Evolutionary conservation across 129 eudicot genomes (phyloP), one percentile per base, ranked within the genome.

Genomic region (Mikania micrantha): DNA sequence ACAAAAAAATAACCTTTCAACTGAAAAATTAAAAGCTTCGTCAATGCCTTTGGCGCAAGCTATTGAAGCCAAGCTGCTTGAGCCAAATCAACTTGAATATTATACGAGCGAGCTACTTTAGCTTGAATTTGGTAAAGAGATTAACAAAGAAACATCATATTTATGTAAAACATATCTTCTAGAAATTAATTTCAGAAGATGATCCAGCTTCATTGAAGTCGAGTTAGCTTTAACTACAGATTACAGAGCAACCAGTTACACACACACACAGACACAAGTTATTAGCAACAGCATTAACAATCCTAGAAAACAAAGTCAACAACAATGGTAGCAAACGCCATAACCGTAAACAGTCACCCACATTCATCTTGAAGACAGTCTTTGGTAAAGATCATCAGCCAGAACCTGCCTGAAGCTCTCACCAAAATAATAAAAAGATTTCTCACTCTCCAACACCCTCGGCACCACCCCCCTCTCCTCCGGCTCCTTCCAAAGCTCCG

Each of bases 301-400:
- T 50, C 58, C 58, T 50, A 50, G 19, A 42, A 49, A 41, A 21
- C 28, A 50, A 50, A 50, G 15, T 9, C 8, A 49, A 49, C 57
- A 49, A 8, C 57, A 20, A 49, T 49, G 12, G 49, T n/a, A 42
- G 49, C 15, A 42, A 39, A 62, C 41, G 44, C 16, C 72, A 75
- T 4, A 39, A 56, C 13, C 77, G 61, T 44, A 53, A 24, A 66
- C 4, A 50, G 52, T 16, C 63, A 21, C 52, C 66, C 25, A 12
- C 17, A 6, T 66, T 88, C 91, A 91, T 82, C 97, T 91, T 49
- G 89, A 92, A 15, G 98, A 88, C 11, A 93, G 80, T 27, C 96
- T 74, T 21, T 88, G 98, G 74, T 93, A 90, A 16, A 93, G 65
- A 89, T 93, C 98, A 78, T 93, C 98, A 39, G 98, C 96, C 86